Evolutionary conservation across 345 rosid species (phyloP), one percentile per base, ranked within the genome.

Genomic region (Kandelia obovata): DNA sequence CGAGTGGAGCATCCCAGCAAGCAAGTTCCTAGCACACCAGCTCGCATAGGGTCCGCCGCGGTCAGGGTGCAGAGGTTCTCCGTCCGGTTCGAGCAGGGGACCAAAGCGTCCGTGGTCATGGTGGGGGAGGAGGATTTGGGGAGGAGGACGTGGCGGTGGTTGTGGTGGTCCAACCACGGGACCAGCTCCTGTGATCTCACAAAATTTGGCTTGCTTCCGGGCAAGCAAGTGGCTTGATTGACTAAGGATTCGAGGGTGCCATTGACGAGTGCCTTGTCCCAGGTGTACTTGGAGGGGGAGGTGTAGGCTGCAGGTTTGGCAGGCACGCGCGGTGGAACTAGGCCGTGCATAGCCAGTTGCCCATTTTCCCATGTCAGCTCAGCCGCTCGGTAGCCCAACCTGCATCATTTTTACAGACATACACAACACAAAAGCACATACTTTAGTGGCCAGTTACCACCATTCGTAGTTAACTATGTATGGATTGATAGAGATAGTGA

Each of bases 341-440:
- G 80, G 28, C 88, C 85, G 83, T 91, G 95, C 88, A 87, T 79
- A 75, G 87, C 85, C 25, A 95, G 65, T 58, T 92, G 97, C 4
- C 97, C 97, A 73, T 92, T 95, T 77, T 92, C 87, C 99, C 99
- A 95, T 39, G 96, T 95, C 73, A 95, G 80, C 82, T 95, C 99
- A 23, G 97, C 89, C 32, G 92, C 96, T 79, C 86, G 96, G 32
- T 84, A 86, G 70, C 85, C 82, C 64, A 71, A 70, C 83, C 98
- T 94, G 89, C 75, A 31, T 31, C 56, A 28, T 43, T 4, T 9
- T 39, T 7, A 35, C 43, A 35, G 43, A 2, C 46, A 10, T 1
- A 35, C 46, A 7, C 61, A 53, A 13, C 32, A 58, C 19, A 31
- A 31, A 31, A 55, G 17, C 59, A 10, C 16, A 47, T 46, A 43